A percentile compares a stretch with the other conserved stretches of the same genome.
Evolutionary conservation across 2,329 filamentous ascomycete species (phyloP).

Genomic region (Colletotrichum scovillei): DNA sequence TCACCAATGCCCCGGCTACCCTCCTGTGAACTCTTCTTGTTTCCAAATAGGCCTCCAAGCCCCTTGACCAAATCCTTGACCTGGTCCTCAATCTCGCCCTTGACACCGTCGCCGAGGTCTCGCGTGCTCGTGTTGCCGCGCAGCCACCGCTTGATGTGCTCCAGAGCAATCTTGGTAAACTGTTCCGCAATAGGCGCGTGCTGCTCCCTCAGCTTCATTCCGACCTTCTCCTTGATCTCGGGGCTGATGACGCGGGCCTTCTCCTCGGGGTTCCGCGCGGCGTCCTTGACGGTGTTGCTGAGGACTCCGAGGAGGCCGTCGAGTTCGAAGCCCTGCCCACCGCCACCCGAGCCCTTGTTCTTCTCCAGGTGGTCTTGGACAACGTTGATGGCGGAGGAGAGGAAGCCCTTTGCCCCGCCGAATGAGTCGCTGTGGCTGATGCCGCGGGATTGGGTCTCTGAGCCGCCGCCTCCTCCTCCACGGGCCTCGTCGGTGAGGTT

Average conservation of each 20-base stretch:
- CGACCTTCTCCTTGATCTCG: constrained; percentile 58
- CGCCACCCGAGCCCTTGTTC: constrained; percentile 42
- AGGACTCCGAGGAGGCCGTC: constrained; percentile 56
- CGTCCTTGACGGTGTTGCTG: constrained; percentile 56
- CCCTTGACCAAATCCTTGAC: constrained; percentile 58
- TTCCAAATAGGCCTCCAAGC: constrained; percentile 53
- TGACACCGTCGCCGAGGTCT: constrained; percentile 55
- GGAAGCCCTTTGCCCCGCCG: constrained; percentile 49
- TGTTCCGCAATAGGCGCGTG: constrained; percentile 57
- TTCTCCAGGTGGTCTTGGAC: constrained; percentile 54
- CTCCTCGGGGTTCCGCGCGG: constrained; percentile 57
- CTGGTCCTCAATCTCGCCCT: constrained; percentile 56
- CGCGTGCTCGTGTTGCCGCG: constrained; percentile 54
- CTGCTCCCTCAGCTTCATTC: constrained; percentile 51
- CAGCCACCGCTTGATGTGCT: constrained; percentile 59
- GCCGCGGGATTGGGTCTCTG: constrained; percentile 42
- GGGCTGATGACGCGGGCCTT: constrained; percentile 57
- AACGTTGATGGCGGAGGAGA: constrained; percentile 53
- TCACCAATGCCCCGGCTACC: constrained; percentile 46
- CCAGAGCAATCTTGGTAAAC: constrained; percentile 57
- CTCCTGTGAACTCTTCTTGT: constrained; percentile 44
- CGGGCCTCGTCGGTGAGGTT: constrained; percentile 48
- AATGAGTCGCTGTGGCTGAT: constrained; percentile 39
- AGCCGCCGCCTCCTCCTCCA: constrained; percentile 31
- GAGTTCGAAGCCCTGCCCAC: constrained; percentile 49